phyloP scores from a whole-genome alignment of 257 asterid species.

The Ajuga chamaepitys region DNA sequence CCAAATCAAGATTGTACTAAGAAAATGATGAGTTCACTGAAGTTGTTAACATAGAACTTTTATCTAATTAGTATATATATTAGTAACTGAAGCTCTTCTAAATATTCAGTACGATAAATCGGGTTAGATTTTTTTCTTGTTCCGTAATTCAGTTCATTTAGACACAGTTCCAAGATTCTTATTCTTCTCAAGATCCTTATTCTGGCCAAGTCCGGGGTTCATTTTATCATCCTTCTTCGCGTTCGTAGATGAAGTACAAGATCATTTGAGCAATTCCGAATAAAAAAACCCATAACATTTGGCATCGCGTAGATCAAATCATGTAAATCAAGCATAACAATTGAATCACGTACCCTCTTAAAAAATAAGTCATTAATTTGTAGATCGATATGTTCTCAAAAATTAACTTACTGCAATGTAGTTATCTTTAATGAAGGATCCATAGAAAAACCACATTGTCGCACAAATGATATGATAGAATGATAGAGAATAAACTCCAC shows the following conservation, averaged over 20 bases:
- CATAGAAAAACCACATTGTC: slow-evolving; percentile 64
- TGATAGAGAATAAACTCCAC: slow-evolving; percentile 66
- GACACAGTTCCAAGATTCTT: background rate
- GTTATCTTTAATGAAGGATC: slow-evolving; percentile 47
- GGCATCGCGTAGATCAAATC: slow-evolving; percentile 35
- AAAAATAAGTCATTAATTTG: background rate
- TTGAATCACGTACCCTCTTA: background rate
- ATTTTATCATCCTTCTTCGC: slow-evolving; percentile 18
- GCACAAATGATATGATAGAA: slow-evolving; percentile 59
- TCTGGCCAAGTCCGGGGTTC: slow-evolving; percentile 13
- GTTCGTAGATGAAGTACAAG: slow-evolving; percentile 49
- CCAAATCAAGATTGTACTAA: no score
- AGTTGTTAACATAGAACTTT: no score
- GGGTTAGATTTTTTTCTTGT: no score
- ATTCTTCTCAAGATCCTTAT: slow-evolving; percentile 11
- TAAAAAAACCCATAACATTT: slow-evolving; percentile 52
- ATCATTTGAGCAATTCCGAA: slow-evolving; percentile 58
- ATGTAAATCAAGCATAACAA: no score
- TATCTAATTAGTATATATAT: background rate
- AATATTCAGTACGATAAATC: no score
- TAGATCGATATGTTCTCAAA: no score
- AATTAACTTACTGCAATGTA: slow-evolving; percentile 55
- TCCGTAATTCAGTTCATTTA: slow-evolving; percentile 4
- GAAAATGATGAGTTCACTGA: no score
- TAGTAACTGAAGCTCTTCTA: background rate